phyloP scores from a whole-genome alignment of 1,284 basidiomycete species.

The Meira miltonrushii region DNA sequence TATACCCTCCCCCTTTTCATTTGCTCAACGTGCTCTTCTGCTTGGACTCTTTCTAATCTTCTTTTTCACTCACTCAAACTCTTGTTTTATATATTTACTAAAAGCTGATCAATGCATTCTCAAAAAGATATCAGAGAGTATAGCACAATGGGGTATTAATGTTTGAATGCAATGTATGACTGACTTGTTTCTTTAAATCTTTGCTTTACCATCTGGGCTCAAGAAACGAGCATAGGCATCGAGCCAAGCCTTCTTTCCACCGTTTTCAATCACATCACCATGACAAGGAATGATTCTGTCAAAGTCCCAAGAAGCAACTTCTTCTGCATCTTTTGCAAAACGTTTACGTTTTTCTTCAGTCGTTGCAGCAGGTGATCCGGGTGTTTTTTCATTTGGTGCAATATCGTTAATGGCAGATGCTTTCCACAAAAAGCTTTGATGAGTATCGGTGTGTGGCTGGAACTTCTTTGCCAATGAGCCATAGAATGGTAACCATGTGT shows the following conservation, averaged over 20 bases:
- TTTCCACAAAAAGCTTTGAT: constrained; percentile 27
- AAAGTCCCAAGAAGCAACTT: constrained; percentile 76
- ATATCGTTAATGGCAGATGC: constrained; percentile 24
- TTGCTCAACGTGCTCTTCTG: too few species aligned
- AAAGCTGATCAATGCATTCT: too few species aligned
- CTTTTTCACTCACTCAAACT: too few species aligned
- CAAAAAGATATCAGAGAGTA: too few species aligned
- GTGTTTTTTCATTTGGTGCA: constrained; percentile 18
- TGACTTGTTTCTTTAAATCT: background rate
- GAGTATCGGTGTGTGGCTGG: constrained; percentile 20
- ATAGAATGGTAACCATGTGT: constrained; percentile 38
- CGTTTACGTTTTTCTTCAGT: constrained; percentile 25
- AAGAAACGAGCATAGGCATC: constrained; percentile 17
- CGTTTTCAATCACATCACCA: constrained; percentile 77
- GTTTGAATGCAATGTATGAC: background rate
- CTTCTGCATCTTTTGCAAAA: constrained; percentile 58
- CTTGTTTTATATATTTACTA: too few species aligned
- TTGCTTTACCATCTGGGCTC: background rate
- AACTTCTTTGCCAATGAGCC: constrained; percentile 12
- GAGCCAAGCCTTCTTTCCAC: constrained; percentile 67
- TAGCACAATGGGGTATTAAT: too few species aligned
- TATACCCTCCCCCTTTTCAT: too few species aligned
- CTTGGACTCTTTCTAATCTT: too few species aligned
- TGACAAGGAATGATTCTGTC: constrained; percentile 86
- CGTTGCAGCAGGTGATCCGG: constrained; percentile 46